Evolutionary conservation across 2,329 filamentous ascomycete species (phyloP).

Genomic region (Fusarium sp.): DNA sequence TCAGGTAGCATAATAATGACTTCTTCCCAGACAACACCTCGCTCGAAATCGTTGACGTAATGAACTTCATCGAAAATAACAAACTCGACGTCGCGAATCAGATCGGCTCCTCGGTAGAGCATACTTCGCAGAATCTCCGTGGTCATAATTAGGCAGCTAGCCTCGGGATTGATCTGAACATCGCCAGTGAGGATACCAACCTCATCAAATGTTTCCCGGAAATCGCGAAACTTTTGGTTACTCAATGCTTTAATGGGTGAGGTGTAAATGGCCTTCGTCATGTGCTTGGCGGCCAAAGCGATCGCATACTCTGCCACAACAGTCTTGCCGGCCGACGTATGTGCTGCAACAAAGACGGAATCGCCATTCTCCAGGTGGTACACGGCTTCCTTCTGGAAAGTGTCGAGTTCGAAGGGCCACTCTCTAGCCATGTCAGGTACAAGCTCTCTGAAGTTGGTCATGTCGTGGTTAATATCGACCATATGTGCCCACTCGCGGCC

Average conservation of each 20-base stretch:
- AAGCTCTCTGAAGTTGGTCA: conserved; percentile 92
- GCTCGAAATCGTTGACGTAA: conserved; percentile 96
- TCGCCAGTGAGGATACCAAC: conserved; percentile 97
- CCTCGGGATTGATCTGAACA: conserved; percentile 97
- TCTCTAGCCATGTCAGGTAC: conserved; percentile 96
- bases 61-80: conserved; percentile 99
- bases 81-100: conserved; percentile 97
- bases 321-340: conserved; percentile 98
- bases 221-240: conserved; percentile 99
- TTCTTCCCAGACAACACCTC: conserved; percentile 99
- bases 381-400: conserved; percentile 98
- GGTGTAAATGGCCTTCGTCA: conserved; percentile 99
- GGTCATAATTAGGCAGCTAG: conserved; percentile 99
- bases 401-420: conserved; percentile 98
- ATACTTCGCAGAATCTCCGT: conserved; percentile 98
- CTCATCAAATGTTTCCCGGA: conserved; percentile 90
- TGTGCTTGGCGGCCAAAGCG: conserved; percentile 94
- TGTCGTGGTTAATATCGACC: conserved; percentile 94
- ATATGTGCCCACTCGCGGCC: conserved; percentile 97
- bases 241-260: conserved; percentile 98
- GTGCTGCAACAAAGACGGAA: conserved; percentile 97
- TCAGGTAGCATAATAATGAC: conserved; percentile 99
- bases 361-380: conserved; percentile 97
- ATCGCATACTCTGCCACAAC: conserved; percentile 99
- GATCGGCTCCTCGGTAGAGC: conserved; percentile 94